These are phyloP conservation scores for Neurospora terricola DNA, from an alignment of 495 filamentous ascomycete genomes.

Conservation along the genomic window DNA sequence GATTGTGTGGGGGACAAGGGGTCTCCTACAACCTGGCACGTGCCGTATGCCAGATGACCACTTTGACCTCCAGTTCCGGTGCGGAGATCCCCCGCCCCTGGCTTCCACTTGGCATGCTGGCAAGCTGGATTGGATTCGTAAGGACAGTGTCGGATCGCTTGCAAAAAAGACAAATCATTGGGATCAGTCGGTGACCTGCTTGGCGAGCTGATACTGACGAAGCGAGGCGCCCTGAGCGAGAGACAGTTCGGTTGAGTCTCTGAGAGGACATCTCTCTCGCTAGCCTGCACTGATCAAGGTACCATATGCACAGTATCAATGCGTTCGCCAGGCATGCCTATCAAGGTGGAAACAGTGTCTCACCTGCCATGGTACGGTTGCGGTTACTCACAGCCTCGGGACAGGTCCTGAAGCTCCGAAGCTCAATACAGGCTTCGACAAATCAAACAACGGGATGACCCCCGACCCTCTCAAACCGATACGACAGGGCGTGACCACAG, in stretches of 20 bases:
- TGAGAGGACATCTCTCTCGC: background rate
- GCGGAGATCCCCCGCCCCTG: conserved; percentile 6
- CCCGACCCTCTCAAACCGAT: background rate
- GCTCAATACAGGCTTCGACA: background rate
- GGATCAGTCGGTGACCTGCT: background rate
- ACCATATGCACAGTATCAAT: background rate
- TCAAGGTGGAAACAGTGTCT: background rate
- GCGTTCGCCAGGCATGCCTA: background rate
- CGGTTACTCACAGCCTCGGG: background rate
- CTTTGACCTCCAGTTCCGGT: background rate
- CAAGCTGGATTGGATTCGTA: conserved; percentile 1
- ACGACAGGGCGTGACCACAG: background rate
- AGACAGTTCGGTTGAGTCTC: background rate
- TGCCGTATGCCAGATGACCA: conserved; percentile 12
- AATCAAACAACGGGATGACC: background rate
- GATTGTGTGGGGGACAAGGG: background rate
- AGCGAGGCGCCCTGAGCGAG: background rate
- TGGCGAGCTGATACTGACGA: background rate
- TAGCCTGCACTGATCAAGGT: background rate
- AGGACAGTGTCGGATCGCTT: background rate
- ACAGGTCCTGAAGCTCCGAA: background rate
- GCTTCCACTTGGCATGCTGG: conserved; percentile 3
- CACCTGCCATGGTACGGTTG: background rate
- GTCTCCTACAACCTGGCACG: conserved; percentile 3
- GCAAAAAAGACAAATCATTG: background rate